These are phyloP conservation scores for Earliella scabrosa DNA, from an alignment of 1,284 basidiomycete species.

Conservation along the genomic window DNA sequence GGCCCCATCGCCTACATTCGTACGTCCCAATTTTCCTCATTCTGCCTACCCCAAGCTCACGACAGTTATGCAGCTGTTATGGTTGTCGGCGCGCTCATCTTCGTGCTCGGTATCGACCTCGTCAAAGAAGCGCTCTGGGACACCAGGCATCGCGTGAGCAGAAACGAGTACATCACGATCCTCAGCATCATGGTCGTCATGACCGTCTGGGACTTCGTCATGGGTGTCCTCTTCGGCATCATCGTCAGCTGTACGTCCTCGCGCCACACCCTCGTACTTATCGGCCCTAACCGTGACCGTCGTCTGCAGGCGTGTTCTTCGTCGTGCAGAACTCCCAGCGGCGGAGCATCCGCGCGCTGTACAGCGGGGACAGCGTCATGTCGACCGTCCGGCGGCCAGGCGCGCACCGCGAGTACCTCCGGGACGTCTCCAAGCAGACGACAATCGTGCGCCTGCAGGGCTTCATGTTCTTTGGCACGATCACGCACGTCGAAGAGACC, in stretches of 20 bases:
- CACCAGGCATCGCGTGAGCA: constrained; percentile 86
- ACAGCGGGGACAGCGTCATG: constrained; percentile 81
- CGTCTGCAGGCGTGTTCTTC: constrained; percentile 82
- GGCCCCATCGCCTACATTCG: constrained; percentile 88
- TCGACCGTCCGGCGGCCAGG: constrained; percentile 93
- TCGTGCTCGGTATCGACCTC: constrained; percentile 93
- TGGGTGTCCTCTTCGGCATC: constrained; percentile 92
- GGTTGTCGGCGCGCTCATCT: constrained; percentile 92
- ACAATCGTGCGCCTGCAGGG: constrained; percentile 91
- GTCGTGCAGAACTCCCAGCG: constrained; percentile 92
- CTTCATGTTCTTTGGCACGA: constrained; percentile 97
- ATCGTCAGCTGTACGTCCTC: constrained; percentile 80
- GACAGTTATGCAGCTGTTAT: constrained; percentile 65
- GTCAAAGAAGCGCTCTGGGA: constrained; percentile 97
- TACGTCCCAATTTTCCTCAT: constrained; percentile 48
- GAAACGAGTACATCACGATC: constrained; percentile 79
- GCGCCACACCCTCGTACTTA: neutral
- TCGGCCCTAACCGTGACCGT: neutral
- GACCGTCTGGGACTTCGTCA: constrained; percentile 95
- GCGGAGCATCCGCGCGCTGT: constrained; percentile 80
- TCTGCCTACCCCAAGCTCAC: neutral
- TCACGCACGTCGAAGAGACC: constrained; percentile 84
- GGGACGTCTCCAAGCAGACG: constrained; percentile 91
- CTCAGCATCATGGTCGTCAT: constrained; percentile 86
- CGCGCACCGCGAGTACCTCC: constrained; percentile 88